Evolutionary conservation across 441 rosid genomes (phyloP), one percentile per base, ranked within the genome.

Genomic region (Gossypium aridum): DNA sequence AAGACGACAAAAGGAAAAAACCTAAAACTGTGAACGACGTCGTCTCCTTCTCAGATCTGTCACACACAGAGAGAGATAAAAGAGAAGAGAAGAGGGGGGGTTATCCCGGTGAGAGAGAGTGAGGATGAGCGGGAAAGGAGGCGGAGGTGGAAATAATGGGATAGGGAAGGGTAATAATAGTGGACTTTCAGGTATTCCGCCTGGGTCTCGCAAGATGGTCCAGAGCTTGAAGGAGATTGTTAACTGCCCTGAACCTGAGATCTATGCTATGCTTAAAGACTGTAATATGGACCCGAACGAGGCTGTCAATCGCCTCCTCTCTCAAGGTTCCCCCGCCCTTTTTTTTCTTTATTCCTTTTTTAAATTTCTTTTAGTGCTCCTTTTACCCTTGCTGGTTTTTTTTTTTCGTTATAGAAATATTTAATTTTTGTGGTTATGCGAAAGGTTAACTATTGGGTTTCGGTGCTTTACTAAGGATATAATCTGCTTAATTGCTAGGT

Each of bases 211-310:
- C 82, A 93, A 89, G 94, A 81, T 93, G 73, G 98, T 96, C 13
- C 91, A 90, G 92, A 92, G 97, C 84, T 85, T 96, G 85, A 96
- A 88, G 85, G 99, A 95, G 88, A 91, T 95, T 79, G 97, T 95
- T 14, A 93, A 85, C 93, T 87, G 89, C 74, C 80, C 99, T 0
- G 98, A 95, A 59, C 56, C 82, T 71, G 99, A 95, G 98, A 95
- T 95, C 97, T 93, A 95, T 71, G 88, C 94, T 53, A 89, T 85
- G 84, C 99, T 95, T 72, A 91, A 89, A 85, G 99, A 95, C 66
- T 95, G 98, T 82, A 88, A 88, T 79, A 93, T 96, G 99, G 99
- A 96, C 94, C 99, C 99, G 74, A 90, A 96, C 85, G 99, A 96
- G 81, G 84, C 98, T 76, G 99, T 92, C 74, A 91, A 83, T 85